These are phyloP conservation scores for Blastomyces emzantsi DNA, from an alignment of 2,329 filamentous ascomycete genomes.

Conservation along the genomic window DNA sequence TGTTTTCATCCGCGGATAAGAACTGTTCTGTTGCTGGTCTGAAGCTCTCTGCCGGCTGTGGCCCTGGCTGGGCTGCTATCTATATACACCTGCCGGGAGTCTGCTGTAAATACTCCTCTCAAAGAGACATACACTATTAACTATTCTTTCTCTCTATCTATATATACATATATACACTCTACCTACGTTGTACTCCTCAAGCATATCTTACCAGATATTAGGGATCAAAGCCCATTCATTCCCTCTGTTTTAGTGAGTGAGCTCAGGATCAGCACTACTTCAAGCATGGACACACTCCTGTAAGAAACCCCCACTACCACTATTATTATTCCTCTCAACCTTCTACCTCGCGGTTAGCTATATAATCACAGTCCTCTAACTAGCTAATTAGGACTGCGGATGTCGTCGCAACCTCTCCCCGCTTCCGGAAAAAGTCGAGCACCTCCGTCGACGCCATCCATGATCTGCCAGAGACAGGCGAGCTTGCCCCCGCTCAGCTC, in stretches of 20 bases:
- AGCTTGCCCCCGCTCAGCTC: slow-evolving; percentile 88
- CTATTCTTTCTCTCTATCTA: background rate
- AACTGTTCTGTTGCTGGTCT: background rate
- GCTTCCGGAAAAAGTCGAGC: slow-evolving; percentile 84
- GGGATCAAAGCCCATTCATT: background rate
- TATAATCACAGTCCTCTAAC: slow-evolving; percentile 4
- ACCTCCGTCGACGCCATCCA: slow-evolving; percentile 97
- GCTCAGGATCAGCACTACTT: background rate
- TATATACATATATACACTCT: background rate
- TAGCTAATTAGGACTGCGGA: slow-evolving; percentile 62
- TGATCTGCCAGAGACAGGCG: slow-evolving; percentile 71
- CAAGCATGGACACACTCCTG: slow-evolving; percentile 43
- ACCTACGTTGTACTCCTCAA: background rate
- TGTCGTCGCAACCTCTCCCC: slow-evolving; percentile 80
- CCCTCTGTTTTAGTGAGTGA: background rate
- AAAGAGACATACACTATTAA: background rate
- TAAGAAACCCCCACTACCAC: slow-evolving; percentile 23
- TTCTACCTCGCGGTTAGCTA: background rate
- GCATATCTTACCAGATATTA: background rate
- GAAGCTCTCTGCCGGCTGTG: background rate
- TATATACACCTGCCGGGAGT: background rate
- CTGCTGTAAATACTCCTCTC: background rate
- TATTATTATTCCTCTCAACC: background rate
- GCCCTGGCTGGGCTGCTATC: background rate
- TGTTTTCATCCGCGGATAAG: background rate